phyloP scores from a whole-genome alignment of 2,329 filamentous ascomycete species.

The Diplocarpon mali region DNA sequence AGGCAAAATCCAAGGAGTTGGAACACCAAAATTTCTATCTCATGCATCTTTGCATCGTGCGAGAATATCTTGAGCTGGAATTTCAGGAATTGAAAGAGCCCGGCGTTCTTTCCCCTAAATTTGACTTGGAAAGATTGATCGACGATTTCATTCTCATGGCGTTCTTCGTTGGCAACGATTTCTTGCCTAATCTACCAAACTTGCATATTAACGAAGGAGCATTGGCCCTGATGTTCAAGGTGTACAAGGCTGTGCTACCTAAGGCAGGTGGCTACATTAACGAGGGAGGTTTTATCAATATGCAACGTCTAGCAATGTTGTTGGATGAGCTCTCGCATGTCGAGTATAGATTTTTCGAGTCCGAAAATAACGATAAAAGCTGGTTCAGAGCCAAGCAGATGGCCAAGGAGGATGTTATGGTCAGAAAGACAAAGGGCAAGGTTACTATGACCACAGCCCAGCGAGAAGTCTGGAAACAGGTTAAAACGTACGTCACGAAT shows the following conservation, averaged over 20 bases:
- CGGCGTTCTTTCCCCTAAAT: slow-evolving; percentile 61
- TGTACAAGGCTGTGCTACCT: slow-evolving; percentile 86
- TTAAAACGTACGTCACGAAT: slow-evolving; percentile 73
- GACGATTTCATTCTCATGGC: slow-evolving; percentile 99
- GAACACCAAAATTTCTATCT: slow-evolving; percentile 99
- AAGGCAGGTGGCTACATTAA: slow-evolving; percentile 92
- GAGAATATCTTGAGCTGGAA: slow-evolving; percentile 92
- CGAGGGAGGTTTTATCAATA: slow-evolving; percentile 83
- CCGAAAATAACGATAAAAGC: slow-evolving; percentile 74
- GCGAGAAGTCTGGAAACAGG: slow-evolving; percentile 68
- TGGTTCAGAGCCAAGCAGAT: slow-evolving; percentile 86
- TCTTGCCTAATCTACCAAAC: slow-evolving; percentile 90
- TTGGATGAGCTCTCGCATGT: slow-evolving; percentile 78
- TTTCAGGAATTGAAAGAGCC: slow-evolving; percentile 83
- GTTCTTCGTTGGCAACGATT: slow-evolving; percentile 99
- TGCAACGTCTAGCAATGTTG: slow-evolving; percentile 65
- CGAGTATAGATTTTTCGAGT: slow-evolving; percentile 86
- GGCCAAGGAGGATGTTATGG: slow-evolving; percentile 55
- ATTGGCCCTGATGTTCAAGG: slow-evolving; percentile 89
- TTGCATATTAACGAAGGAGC: slow-evolving; percentile 98
- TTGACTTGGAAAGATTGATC: slow-evolving; percentile 92
- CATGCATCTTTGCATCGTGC: slow-evolving; percentile 92
- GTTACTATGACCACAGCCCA: slow-evolving; percentile 69
- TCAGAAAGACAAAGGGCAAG: slow-evolving; percentile 51
- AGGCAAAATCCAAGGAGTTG: slow-evolving; percentile 86